Evolutionary conservation across 164 flowering plant genomes (phyloP).

Genomic region (Kalanchoe fedtschenkoi): DNA sequence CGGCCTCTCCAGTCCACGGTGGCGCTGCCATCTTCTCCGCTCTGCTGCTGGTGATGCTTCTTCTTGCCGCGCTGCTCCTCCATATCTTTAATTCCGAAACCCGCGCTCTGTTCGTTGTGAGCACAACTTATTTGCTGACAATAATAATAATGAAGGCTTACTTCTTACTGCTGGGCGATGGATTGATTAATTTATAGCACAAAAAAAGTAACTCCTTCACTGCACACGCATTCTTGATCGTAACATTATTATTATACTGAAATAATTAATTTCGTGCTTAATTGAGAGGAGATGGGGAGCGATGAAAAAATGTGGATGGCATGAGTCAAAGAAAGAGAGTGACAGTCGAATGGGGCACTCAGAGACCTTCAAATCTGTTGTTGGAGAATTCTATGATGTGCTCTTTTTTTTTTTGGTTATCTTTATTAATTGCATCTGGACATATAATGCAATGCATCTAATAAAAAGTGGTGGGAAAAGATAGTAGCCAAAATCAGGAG

Average conservation of each 20-base stretch:
- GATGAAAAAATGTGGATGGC: not conserved
- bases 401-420: no score
- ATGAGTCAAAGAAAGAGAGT: not conserved
- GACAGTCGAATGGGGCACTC: not conserved
- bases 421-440: not conserved
- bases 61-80: conserved; percentile 12
- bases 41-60: conserved; percentile 8
- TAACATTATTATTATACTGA: not conserved
- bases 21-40: conserved; percentile 16
- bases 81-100: no score
- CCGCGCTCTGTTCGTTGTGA: no score
- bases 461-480: not conserved
- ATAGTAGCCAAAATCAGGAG: not conserved
- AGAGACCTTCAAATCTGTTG: not conserved
- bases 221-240: not conserved
- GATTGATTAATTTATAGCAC: not conserved
- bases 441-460: no score
- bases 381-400: no score
- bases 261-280: no score
- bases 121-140: no score
- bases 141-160: not conserved
- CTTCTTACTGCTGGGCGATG: no score
- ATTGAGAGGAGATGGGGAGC: not conserved
- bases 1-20: conserved; percentile 81
- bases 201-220: not conserved